These are phyloP conservation scores for Sophora flavescens DNA, from an alignment of 306 rosid species.

Conservation along the genomic window DNA sequence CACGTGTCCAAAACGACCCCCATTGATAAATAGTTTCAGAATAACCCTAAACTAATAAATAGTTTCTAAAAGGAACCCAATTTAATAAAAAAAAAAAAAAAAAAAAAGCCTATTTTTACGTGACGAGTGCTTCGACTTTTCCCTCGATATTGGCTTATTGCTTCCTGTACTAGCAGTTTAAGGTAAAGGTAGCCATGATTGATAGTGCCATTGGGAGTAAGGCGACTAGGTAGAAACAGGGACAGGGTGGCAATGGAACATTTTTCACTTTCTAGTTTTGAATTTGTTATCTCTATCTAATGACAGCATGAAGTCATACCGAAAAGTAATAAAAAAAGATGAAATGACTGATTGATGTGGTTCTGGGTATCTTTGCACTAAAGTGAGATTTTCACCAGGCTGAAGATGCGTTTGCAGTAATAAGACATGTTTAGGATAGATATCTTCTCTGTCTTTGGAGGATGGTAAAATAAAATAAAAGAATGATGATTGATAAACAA, in stretches of 20 bases:
- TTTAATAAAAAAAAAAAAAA: too few species aligned
- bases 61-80: too few species aligned
- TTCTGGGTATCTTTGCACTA: constrained; percentile 41
- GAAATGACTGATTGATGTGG: constrained; percentile 51
- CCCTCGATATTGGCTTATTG: neutral
- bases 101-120: too few species aligned
- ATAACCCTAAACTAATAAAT: too few species aligned
- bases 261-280: constrained; percentile 36
- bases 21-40: too few species aligned
- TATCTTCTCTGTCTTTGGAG: neutral
- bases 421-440: neutral
- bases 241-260: constrained; percentile 18
- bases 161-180: constrained; percentile 21
- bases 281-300: neutral
- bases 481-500: too few species aligned
- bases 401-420: constrained; percentile 49
- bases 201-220: constrained; percentile 31
- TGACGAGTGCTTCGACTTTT: too few species aligned
- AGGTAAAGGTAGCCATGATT: constrained; percentile 49
- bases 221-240: constrained; percentile 11
- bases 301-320: constrained; percentile 17
- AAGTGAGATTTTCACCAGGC: constrained; percentile 35
- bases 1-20: too few species aligned
- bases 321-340: neutral
- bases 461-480: too few species aligned